Base-by-base conservation (phyloP, 140 eudicot species). In the Flaveria floridana region DNA sequence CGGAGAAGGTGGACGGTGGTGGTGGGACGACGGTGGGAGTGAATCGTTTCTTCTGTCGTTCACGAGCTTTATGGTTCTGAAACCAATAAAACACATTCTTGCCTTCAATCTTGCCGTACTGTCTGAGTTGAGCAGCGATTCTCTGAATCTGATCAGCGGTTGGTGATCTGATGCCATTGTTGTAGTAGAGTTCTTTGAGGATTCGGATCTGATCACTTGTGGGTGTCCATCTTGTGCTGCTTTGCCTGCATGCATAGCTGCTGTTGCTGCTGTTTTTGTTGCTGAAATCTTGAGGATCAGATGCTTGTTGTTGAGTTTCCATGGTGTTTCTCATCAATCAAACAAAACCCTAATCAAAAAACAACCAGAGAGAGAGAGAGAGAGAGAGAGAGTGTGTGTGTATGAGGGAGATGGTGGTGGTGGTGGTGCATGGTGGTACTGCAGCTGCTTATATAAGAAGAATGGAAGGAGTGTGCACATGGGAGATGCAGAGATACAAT, bases 21-120 rank as follows among this genome's bases (percentile, higher is more conserved):
- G 73, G 73, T 0, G 44, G 82, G 7, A 78, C 71, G 14, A 14
- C 39, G 44, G 71, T 2, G 2, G 80, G 72, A 13, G 82, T 84
- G 80, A 94, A 84, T 3, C 96, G 81, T 78, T 90, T 94, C 74
- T 94, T 94, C 88, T 94, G 99, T 44, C 99, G 78, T 82, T 94
- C 99, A 30, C 99, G 87, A 62, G 99, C 99, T 68, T 94, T 94
- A 67, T 94, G 97, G 78, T 94, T 94, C 87, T 94, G 99, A 70
- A 94, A 94, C 99, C 99, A 94, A 68, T 94, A 94, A 62, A 94
- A 94, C 44, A 94, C 99, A 71, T 94, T 94, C 76, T 94, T 94
- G 84, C 99, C 99, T 68, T 94, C 99, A 77, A 94, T 94, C 89
- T 94, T 94, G 3, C 99, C 99, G 82, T 94, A 94, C 89, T 89